Base-by-base conservation (phyloP, 805 yeast genomes). In the Saccharomycopsis fermentans region DNA sequence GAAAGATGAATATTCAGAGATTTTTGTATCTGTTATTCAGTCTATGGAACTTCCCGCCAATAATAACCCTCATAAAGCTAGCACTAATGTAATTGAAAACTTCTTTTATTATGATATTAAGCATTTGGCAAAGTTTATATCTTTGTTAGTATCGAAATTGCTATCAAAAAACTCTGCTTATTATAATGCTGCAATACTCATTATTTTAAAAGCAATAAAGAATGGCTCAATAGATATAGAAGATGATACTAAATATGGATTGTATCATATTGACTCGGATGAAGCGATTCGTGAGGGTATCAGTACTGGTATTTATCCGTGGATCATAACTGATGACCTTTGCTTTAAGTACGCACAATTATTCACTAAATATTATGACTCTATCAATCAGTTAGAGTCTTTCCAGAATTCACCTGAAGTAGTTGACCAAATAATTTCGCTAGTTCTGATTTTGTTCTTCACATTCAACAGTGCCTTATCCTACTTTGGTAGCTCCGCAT, bases 381-480 rank as follows among this genome's bases (percentile, higher is more conserved):
- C 61, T 3, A 43, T 58, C 14, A 55, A 55, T 26, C 54, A 57
- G 6, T 26, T 51, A 6, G 34, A 54, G 2, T 19, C 26, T 6
- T 16, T 40, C 3, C 12, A 34, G 8, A 19, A 50, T 6, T 27
- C 52, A 16, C 40, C 34, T 8, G 61, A 55, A 29, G 60, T 69
- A 1, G 59, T 65, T 8, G 60, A 58, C 12, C 67, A 67, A 17
- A 62, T 78, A 19, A 71, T 75, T 3, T 63, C 65, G 5, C 59
- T 80, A 4, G 71, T 73, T 0, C 77, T 78, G 59, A 64, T 74
- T 3, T 64, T 80, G 21, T 79, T 80, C 58, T 75, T 75, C 48
- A 63, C 67, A 19, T 66, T 69, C 54, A 70, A 69, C 50, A 75
- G 73, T 64, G 69, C 68, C 1, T 64, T 67, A 9, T 43, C 68